Conservation (phyloP, 2,329 filamentous ascomycete species). For the Aspergillus chevalieri region DNA sequence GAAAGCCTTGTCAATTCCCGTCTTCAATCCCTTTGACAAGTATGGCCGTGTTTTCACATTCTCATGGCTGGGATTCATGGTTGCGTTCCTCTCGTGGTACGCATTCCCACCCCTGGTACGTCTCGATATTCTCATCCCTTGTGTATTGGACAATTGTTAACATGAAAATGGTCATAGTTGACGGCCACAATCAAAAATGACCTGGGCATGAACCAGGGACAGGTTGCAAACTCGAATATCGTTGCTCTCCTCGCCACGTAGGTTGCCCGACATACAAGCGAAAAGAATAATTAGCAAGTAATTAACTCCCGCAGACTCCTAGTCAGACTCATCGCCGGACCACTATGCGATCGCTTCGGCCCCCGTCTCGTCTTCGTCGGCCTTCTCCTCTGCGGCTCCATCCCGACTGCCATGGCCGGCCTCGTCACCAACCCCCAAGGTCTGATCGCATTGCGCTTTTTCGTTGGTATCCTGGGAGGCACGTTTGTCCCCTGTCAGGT, state of each 20-base stretch:
- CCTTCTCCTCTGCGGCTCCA: slow-evolving; percentile 68
- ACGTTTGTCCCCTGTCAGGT: slow-evolving; percentile 64
- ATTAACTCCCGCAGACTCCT: slow-evolving; percentile 49
- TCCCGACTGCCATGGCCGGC: slow-evolving; percentile 77
- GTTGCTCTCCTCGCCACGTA: slow-evolving; percentile 68
- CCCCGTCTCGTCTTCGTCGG: slow-evolving; percentile 72
- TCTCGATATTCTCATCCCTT: slow-evolving; percentile 6
- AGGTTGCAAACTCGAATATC: slow-evolving; percentile 88
- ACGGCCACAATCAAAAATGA: slow-evolving; percentile 74
- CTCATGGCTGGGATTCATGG: slow-evolving; percentile 78
- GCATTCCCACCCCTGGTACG: slow-evolving; percentile 78
- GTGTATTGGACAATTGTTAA: slow-evolving; percentile 12
- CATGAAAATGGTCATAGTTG: slow-evolving; percentile 38
- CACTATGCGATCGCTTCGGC: slow-evolving; percentile 78
- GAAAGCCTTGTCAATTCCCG: slow-evolving; percentile 73
- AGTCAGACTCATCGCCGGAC: slow-evolving; percentile 70
- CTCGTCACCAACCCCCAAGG: slow-evolving; percentile 61
- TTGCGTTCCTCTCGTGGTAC: slow-evolving; percentile 86
- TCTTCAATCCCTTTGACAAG: slow-evolving; percentile 69
- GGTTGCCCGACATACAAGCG: slow-evolving; percentile 13
- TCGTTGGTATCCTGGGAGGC: slow-evolving; percentile 39
- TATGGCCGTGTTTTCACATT: slow-evolving; percentile 90
- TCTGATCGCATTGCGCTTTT: slow-evolving; percentile 39
- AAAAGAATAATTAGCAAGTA: not conserved
- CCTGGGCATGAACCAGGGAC: slow-evolving; percentile 60